These are phyloP conservation scores for Knoxdaviesia proteae DNA, from an alignment of 2,329 filamentous ascomycete genomes.

Conservation along the genomic window DNA sequence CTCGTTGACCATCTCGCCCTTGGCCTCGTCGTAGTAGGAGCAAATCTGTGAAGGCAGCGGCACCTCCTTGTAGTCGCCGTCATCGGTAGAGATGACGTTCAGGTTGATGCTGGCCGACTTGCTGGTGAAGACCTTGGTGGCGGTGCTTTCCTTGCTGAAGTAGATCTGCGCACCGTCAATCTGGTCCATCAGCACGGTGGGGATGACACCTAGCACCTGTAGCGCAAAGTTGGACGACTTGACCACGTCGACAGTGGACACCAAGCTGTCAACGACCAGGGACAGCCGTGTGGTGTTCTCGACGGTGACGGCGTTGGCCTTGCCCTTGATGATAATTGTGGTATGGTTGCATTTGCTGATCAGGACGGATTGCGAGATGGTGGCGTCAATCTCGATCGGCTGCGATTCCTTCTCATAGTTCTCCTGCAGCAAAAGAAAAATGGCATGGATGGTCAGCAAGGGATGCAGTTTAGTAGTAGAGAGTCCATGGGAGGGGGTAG, in stretches of 20 bases:
- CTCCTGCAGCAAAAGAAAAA: slow-evolving; percentile 31
- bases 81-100: slow-evolving; percentile 48
- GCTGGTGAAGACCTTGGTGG: slow-evolving; percentile 70
- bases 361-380: slow-evolving; percentile 71
- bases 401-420: slow-evolving; percentile 63
- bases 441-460: slow-evolving; percentile 1
- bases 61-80: slow-evolving; percentile 72
- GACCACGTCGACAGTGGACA: slow-evolving; percentile 84
- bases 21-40: slow-evolving; percentile 45
- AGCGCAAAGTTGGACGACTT: slow-evolving; percentile 87
- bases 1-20: slow-evolving; percentile 67
- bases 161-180: slow-evolving; percentile 81
- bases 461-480: background rate
- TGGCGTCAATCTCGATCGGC: slow-evolving; percentile 63
- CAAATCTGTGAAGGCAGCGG: slow-evolving; percentile 80
- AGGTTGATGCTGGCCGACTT: slow-evolving; percentile 79
- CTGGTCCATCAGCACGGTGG: slow-evolving; percentile 80
- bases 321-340: slow-evolving; percentile 74
- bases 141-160: slow-evolving; percentile 56
- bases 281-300: slow-evolving; percentile 76
- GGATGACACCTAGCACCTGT: slow-evolving; percentile 71
- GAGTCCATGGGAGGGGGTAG: background rate
- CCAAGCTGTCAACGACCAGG: slow-evolving; percentile 71
- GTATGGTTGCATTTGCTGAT: slow-evolving; percentile 84
- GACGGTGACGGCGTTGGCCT: slow-evolving; percentile 89